Conservation (phyloP, 805 yeast genomes). For the Scheffersomyces lignosus region DNA sequence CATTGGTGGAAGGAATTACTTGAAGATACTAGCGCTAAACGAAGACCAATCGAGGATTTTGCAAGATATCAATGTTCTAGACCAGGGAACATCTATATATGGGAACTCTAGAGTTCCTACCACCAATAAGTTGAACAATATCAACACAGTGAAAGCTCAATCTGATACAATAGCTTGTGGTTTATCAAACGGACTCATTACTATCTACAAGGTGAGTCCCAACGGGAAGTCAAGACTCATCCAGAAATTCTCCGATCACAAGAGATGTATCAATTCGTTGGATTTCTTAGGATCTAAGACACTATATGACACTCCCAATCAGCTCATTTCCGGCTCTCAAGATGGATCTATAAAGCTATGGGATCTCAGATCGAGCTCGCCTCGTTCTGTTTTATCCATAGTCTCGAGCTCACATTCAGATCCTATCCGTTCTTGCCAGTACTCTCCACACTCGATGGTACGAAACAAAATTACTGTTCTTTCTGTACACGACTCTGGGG, state of each 20-base stretch:
- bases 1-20: constrained; percentile 43
- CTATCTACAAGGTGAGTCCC: constrained; percentile 30
- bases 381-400: constrained; percentile 51
- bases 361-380: constrained; percentile 58
- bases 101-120: constrained; percentile 13
- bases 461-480: constrained; percentile 51
- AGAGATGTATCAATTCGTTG: constrained; percentile 41
- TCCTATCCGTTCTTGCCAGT: constrained; percentile 59
- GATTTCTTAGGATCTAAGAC: constrained; percentile 29
- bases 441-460: constrained; percentile 49
- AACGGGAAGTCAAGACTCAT: constrained; percentile 33
- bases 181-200: constrained; percentile 35
- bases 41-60: constrained; percentile 30
- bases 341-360: constrained; percentile 77
- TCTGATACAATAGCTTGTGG: constrained; percentile 41
- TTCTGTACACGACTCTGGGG: constrained; percentile 86
- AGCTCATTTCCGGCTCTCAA: constrained; percentile 62
- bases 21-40: constrained; percentile 32
- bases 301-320: constrained; percentile 13
- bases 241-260: constrained; percentile 37
- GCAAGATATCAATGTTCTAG: constrained; percentile 36
- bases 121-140: constrained; percentile 28
- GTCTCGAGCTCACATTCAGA: constrained; percentile 61
- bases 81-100: constrained; percentile 13
- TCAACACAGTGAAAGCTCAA: constrained; percentile 39